Evolutionary conservation across 805 yeast genomes (phyloP).

Genomic region (Deakozyma indianensis): DNA sequence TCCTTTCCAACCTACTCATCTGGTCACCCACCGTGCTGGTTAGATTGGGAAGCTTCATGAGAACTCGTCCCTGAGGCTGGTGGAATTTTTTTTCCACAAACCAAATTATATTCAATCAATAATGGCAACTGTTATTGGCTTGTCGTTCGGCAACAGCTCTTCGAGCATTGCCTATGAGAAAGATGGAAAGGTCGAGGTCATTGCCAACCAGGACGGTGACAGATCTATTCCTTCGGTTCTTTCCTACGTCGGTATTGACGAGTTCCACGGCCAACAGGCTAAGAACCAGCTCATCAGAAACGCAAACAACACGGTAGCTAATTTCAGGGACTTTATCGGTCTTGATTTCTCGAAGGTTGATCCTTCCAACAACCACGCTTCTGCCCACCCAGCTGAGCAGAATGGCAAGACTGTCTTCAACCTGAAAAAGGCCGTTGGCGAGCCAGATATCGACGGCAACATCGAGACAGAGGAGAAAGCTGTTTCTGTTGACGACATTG

Average conservation of each 20-base stretch:
- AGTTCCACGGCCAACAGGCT: conserved; percentile 96
- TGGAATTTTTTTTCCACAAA: background rate
- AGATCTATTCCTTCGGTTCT: conserved; percentile 89
- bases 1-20: too few relatives aligned
- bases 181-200: conserved; percentile 91
- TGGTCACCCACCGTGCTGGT: too few relatives aligned
- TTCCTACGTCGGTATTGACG: conserved; percentile 86
- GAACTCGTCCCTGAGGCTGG: too few relatives aligned
- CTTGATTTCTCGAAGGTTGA: conserved; percentile 56
- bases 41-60: too few relatives aligned
- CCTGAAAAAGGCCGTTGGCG: conserved; percentile 19
- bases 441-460: conserved; percentile 18
- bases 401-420: conserved; percentile 60
- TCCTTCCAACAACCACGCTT: conserved; percentile 43
- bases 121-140: conserved; percentile 62
- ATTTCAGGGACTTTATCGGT: conserved; percentile 90
- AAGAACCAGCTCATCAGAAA: conserved; percentile 83
- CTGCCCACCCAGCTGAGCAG: conserved; percentile 51
- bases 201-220: conserved; percentile 98
- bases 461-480: conserved; percentile 35
- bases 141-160: conserved; percentile 91
- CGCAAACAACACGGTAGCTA: conserved; percentile 70
- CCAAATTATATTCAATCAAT: too few relatives aligned
- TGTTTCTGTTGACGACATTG: conserved; percentile 61
- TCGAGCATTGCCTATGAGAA: conserved; percentile 74